Base-by-base conservation (phyloP, 768 basidiomycete species). In the Collybiopsis luxurians region DNA sequence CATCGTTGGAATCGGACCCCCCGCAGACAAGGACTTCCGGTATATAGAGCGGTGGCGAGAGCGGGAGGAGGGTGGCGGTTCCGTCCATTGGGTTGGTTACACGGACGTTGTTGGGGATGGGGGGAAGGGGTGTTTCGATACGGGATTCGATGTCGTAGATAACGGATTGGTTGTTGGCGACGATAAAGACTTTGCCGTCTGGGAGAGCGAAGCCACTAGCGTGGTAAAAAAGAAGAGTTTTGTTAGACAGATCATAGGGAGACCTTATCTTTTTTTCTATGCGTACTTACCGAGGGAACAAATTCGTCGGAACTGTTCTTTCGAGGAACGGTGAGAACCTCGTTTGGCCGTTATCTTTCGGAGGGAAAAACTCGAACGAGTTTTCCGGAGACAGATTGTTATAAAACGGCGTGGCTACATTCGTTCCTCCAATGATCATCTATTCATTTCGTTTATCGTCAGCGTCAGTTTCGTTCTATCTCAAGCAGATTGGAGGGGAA, bases 41-140 rank as follows among this genome's bases (percentile, higher is more conserved):
- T 2, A 71, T 70, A 53, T 79, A 84, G 48, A 71, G 60, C 53
- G 74, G 75, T 6, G 73, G 73, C 1, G 71, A 71, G 3, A 85
- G 68, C 2, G 83, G 83, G n/a, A 85, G 73, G 28, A 85, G 74
- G 19, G 81, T 60, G 6, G 70, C 82, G 17, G 79, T 78, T 17
- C 82, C 84, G 13, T 83, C 76, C 75, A 84, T 81, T 0, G 83
- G 83, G 60, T 85, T 84, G 1, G 83, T 82, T 43, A 84, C 75
- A n/a, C 82, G 81, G 7, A 83, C 77, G 40, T 76, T 80, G 55
- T 84, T 82, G 10, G 83, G 83, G 53, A 84, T 69, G 30, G 59
- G 69, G 10, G 83, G 83, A 15, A 82, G 75, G 21, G 74, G 71
- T 12, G 67, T 72, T 62, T 84, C 83, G 4, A 64, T 71, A 60